Conservation (phyloP, 2,329 filamentous ascomycete genomes). For the Berkeleyomyces rouxiae region DNA sequence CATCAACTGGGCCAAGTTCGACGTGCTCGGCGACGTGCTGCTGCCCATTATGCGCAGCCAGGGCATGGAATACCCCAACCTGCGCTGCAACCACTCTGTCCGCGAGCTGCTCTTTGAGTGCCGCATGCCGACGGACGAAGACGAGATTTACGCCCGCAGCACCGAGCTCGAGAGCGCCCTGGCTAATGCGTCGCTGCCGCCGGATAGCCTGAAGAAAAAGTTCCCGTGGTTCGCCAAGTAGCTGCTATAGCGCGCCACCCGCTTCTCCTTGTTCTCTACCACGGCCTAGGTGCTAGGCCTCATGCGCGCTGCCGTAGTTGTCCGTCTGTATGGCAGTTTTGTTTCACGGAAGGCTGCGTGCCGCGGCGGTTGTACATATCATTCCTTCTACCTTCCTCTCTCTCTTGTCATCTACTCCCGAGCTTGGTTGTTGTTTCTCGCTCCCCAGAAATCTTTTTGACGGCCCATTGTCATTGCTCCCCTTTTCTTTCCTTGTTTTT, state of each 20-base stretch:
- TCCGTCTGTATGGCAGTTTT: background rate
- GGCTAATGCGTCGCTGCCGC: constrained; percentile 20
- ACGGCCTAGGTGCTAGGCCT: background rate
- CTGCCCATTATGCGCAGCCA: constrained; percentile 86
- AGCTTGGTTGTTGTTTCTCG: no score
- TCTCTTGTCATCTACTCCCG: no score
- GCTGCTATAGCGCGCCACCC: background rate
- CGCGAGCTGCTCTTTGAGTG: constrained; percentile 66
- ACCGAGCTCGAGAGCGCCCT: constrained; percentile 38
- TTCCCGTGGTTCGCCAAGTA: constrained; percentile 48
- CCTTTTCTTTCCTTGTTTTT: no score
- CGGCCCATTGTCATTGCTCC: no score
- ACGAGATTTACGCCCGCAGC: constrained; percentile 53
- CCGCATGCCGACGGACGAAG: constrained; percentile 68
- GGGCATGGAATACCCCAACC: constrained; percentile 59
- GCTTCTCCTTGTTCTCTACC: background rate
- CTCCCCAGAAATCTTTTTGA: no score
- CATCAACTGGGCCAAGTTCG: constrained; percentile 97
- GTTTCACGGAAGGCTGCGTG: no score
- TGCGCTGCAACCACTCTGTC: constrained; percentile 52
- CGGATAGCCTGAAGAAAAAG: constrained; percentile 43
- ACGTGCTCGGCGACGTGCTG: constrained; percentile 84
- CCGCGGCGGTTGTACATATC: no score
- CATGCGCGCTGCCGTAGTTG: background rate
- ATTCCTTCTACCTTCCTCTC: no score